Base-by-base conservation (phyloP, 208 protist genomes). In the Porcisia deanei region DNA sequence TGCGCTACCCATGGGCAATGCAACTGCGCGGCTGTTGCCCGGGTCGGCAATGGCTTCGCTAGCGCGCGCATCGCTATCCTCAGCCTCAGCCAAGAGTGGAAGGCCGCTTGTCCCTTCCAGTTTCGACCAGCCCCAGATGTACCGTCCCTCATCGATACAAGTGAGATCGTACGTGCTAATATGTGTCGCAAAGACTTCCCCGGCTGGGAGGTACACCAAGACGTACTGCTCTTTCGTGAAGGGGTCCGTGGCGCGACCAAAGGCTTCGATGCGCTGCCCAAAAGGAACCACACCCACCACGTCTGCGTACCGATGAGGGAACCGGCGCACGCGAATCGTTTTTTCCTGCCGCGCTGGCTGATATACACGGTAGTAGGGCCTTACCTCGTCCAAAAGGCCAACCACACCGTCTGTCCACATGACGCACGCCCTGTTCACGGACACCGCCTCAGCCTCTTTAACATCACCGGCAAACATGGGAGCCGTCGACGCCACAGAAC, bases 121-220 rank as follows among this genome's bases (percentile, higher is more conserved):
- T 72, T 93, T 93, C 37, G 89, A 90, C 91, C 91, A 95, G 7
- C 91, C 91, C 91, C 91, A 95, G n/a, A 92, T 59, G 72, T 82
- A 91, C 52, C 75, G 82, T 12, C 68, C 76, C n/a, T 71, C 68
- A 20, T 82, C 83, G 53, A 81, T 63, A 57, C 64, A 84, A 10
- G 52, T 74, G 8, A 95, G 76, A 3, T 75, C 69, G 74, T 92
- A 91, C 22, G 81, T 81, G 55, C 72, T 49, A 0, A 87, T 61
- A 49, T 88, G 72, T 47, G 30, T 34, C 14, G 54, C 63, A 70
- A 71, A 81, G 54, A 18, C 83, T 45, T 57, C 68, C 1, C 73
- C 72, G 39, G 59, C 54, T 22, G 88, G 86, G 9, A 96, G 83
- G 66, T 85, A 81, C 55, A 96, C 43, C 2, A 96, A 73, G 3